Base-by-base conservation (phyloP, 2,329 filamentous ascomycete genomes). In the Onygena corvina region DNA sequence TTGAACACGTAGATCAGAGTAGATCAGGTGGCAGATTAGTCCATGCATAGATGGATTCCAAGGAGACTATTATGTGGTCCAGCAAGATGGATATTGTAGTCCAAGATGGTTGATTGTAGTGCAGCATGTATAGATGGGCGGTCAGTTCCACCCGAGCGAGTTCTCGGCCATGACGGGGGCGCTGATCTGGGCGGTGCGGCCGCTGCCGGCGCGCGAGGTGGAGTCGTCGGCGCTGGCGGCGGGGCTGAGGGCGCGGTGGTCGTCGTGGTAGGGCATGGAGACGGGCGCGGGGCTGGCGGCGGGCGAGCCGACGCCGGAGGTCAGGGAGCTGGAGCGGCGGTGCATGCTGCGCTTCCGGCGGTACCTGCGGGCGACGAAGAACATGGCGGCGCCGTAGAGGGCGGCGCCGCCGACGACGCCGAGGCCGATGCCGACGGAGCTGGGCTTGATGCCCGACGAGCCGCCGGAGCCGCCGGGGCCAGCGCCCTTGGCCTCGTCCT, bases 311-410 rank as follows among this genome's bases (percentile, higher is more conserved):
- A 72, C 68, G 34, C 72, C 72, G 33, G 72, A 75, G 45, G 74
- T 75, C 53, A 90, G 70, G 40, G 86, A 93, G 74, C 80, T 86
- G 47, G 82, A 75, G 52, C 87, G 84, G 60, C 81, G 77, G 69
- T 93, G 86, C 46, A 79, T 72, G 63, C 84, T 78, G 68, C 80
- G 83, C 76, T 84, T 87, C 71, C 84, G 83, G 75, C 89, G 86
- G 76, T 94, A 94, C 52, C 89, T 79, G 53, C 88, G 82, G 46
- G 89, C 89, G 57, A 94, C 80, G 60, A 92, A 81, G 71, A 94
- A 90, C 89, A 95, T 94, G 64, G 86, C 88, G 9, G 84, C 86
- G 61, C 88, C 89, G 58, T 94, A 94, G n/a, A 87, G 81, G 46
- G 82, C 84, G 35, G 86, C 86, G 60, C 88, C 81, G 36, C 78